Conservation (phyloP, 495 filamentous ascomycete species). For the Penicillium macrosclerotiorum region DNA sequence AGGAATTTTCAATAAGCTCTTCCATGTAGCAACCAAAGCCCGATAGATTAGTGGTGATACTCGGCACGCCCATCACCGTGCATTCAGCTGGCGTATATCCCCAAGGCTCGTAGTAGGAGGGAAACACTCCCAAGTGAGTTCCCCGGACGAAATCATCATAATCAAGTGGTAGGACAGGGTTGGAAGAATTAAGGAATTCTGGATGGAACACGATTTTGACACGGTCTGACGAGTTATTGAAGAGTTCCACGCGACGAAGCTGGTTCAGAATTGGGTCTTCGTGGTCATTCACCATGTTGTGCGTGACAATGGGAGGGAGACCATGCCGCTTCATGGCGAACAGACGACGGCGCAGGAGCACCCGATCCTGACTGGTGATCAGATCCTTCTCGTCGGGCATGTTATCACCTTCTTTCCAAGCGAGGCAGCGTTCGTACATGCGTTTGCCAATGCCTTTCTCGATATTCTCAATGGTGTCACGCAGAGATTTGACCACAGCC, state of each 20-base stretch:
- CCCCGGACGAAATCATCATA: conserved; percentile 99
- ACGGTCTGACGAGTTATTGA: conserved; percentile 91
- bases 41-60: conserved; percentile 96
- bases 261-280: conserved; percentile 97
- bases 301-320: conserved; percentile 95
- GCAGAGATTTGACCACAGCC: conserved; percentile 92
- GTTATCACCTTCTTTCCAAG: conserved; percentile 90
- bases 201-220: conserved; percentile 98
- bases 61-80: conserved; percentile 98
- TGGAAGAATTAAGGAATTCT: conserved; percentile 93
- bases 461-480: conserved; percentile 87
- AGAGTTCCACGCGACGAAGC: conserved; percentile 91
- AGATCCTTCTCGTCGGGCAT: conserved; percentile 95
- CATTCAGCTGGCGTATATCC: conserved; percentile 98
- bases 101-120: conserved; percentile 99
- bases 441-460: conserved; percentile 88
- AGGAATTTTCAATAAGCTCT: conserved; percentile 95
- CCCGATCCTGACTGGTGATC: conserved; percentile 84
- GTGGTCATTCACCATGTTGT: conserved; percentile 94
- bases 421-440: conserved; percentile 87
- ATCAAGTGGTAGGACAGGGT: conserved; percentile 91
- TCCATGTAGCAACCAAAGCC: conserved; percentile 99
- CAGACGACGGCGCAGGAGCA: conserved; percentile 85
- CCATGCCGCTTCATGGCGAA: conserved; percentile 93
- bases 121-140: conserved; percentile 91